Conservation (phyloP, 257 asterid species). For the Rubia yunnanensis region DNA sequence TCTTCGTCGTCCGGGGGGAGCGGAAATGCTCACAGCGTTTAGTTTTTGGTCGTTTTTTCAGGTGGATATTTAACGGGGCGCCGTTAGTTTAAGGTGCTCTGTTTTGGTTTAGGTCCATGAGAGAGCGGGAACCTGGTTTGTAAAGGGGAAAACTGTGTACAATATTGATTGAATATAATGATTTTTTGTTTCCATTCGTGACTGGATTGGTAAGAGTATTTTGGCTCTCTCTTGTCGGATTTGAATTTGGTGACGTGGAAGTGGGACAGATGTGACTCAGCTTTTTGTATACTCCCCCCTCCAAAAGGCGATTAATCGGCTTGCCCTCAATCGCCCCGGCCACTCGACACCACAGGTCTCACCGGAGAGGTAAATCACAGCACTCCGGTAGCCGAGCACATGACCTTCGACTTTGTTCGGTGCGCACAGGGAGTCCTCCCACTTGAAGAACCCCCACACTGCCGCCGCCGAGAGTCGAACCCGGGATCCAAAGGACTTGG, state of each 20-base stretch:
- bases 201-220: background rate
- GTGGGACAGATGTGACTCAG: background rate
- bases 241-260: too few species aligned
- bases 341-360: too few species aligned
- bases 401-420: too few species aligned
- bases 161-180: background rate
- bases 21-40: slow-evolving; percentile 9
- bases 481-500: too few species aligned
- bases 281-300: too few species aligned
- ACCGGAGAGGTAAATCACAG: too few species aligned
- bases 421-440: too few species aligned
- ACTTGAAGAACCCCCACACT: too few species aligned
- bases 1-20: slow-evolving; percentile 40
- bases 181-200: background rate
- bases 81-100: background rate
- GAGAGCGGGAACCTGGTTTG: background rate
- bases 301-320: too few species aligned
- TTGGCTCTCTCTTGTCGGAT: background rate
- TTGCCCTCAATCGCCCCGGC: too few species aligned
- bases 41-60: background rate
- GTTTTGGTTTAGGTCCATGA: background rate
- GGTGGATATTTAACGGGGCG: background rate
- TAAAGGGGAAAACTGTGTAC: background rate
- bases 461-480: too few species aligned
- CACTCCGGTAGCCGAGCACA: too few species aligned